Base-by-base conservation (phyloP, 352 stramenopile species). In the Globisporangium acanthophoron region DNA sequence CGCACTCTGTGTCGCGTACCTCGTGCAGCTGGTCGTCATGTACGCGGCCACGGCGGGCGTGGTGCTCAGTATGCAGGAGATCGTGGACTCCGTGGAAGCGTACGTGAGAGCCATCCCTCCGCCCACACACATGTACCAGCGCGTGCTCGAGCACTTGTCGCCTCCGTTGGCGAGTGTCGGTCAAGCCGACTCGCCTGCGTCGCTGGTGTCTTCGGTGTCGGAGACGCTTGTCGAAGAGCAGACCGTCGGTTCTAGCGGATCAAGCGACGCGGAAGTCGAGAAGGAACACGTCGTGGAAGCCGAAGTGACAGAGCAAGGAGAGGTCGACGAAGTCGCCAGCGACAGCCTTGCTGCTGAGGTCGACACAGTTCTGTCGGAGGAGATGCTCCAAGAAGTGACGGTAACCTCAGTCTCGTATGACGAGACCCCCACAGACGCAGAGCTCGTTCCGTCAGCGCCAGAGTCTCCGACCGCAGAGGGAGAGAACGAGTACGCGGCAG, bases 401-500 rank as follows among this genome's bases (percentile, higher is more conserved):
- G 5, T 18, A 0, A 5, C 37, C 13, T 13, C 35, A 15, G 9
- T 41, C 8, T 13, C 35, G 31, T 7, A 35, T 9, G 35, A 41
- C 35, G 35, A 41, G 8, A 15, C 8, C 7, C 11, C 8, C 3
- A 15, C 35, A 41, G 35, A 41, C 35, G 35, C 31, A 35, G 31
- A 7, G 31, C 5, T 41, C 12, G 11, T 15, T 15, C 35, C 35
- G 0, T 5, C 37, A 43, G 37, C 16, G 11, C 13, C 12, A 43
- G 37, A 18, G 12, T 15, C 35, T 40, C 3, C 35, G 8, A 13
- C 35, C 21, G 8, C 24, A 33, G 56, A 44, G 16, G 12, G 27
- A 2, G 11, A 64, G 11, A 55, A 61, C 4, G 71, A 78, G 13
- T 62, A 77, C 59, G 52, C 70, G 7, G 58, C 53, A 5, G 73